Percentiles rank a stretch among this genome's conserved stretches.
Evolutionary conservation across 345 rosid species (phyloP).

Genomic region (Populus deltoides): DNA sequence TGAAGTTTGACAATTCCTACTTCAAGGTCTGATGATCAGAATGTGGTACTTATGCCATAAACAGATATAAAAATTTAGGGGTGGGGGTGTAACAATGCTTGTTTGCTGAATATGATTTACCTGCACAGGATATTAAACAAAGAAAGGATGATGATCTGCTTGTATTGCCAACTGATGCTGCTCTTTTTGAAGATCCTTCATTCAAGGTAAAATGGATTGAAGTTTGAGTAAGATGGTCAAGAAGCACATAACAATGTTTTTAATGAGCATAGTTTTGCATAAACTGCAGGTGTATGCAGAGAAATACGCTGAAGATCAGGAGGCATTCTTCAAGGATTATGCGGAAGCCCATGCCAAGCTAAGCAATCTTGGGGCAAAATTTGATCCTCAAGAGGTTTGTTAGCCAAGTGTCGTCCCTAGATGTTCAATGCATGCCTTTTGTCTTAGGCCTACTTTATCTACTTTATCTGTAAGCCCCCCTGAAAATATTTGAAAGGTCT

Average conservation of each 20-base stretch:
- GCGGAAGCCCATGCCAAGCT: constrained; percentile 97
- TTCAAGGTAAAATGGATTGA: constrained; percentile 57
- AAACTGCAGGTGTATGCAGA: constrained; percentile 74
- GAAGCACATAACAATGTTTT: not conserved
- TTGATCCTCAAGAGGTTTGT: constrained; percentile 93
- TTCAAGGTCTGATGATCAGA: constrained; percentile 67
- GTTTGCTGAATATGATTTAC: constrained; percentile 17
- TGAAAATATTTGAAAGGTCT: not conserved
- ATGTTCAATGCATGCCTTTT: not conserved
- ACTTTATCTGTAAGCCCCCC: not conserved
- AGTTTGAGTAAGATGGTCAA: not conserved
- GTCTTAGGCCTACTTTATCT: not conserved
- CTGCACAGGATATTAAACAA: constrained; percentile 70
- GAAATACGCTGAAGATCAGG: constrained; percentile 84
- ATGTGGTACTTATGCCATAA: not conserved
- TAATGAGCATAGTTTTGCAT: constrained; percentile 8
- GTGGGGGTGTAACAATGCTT: not conserved
- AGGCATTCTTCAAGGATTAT: constrained; percentile 80
- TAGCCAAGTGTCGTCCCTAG: not conserved
- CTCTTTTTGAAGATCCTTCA: constrained; percentile 81
- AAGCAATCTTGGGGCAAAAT: constrained; percentile 89
- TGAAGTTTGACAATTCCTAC: constrained; percentile 91
- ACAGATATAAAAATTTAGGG: not conserved
- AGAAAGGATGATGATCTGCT: constrained; percentile 72
- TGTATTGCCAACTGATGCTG: constrained; percentile 92